A percentile compares a stretch with the other conserved stretches of the same genome.
These are phyloP conservation scores for Bacidia gigantensis DNA, from an alignment of 495 filamentous ascomycete species.

Conservation along the genomic window DNA sequence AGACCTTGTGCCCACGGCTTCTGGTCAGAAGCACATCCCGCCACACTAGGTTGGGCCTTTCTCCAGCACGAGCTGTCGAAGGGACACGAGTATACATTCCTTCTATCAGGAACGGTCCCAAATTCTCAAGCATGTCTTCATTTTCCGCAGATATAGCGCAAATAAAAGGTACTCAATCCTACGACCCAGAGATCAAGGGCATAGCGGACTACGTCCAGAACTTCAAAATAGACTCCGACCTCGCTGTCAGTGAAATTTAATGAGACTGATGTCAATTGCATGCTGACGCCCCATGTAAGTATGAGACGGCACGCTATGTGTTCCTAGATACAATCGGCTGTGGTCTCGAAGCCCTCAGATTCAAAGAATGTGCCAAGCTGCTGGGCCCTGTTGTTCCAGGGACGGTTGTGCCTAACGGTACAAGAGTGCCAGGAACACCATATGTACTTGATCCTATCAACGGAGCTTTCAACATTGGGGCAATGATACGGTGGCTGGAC, in stretches of 20 bases:
- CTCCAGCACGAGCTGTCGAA: no score
- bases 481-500: constrained; percentile 97
- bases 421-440: constrained; percentile 78
- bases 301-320: constrained; percentile 78
- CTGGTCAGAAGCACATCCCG: no score
- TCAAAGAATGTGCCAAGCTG: constrained; percentile 89
- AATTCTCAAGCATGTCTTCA: constrained; percentile 36
- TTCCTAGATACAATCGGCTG: constrained; percentile 94
- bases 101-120: background rate
- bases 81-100: no score
- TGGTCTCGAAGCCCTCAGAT: constrained; percentile 86
- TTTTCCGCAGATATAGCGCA: constrained; percentile 29
- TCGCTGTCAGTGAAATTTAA: constrained; percentile 54
- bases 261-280: background rate
- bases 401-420: constrained; percentile 84
- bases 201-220: constrained; percentile 90
- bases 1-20: no score
- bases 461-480: constrained; percentile 95
- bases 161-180: constrained; percentile 30
- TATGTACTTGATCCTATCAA: constrained; percentile 93
- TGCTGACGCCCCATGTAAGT: constrained; percentile 37
- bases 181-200: constrained; percentile 85
- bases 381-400: constrained; percentile 88
- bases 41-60: background rate
- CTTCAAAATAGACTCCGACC: constrained; percentile 76